phyloP scores from a whole-genome alignment of 2,329 filamentous ascomycete genomes.

The Trichoderma koningii region DNA sequence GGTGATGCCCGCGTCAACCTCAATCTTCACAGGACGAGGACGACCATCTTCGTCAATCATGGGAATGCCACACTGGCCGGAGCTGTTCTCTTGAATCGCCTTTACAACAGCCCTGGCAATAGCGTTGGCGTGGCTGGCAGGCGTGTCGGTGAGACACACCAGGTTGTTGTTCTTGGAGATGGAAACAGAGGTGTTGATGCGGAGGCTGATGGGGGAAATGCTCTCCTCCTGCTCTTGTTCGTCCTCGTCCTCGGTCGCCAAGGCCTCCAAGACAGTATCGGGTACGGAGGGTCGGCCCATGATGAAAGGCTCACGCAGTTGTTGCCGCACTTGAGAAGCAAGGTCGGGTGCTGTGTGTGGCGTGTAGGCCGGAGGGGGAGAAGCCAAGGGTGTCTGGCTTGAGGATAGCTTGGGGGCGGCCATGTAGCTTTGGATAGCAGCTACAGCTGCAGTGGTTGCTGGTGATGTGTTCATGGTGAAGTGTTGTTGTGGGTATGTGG shows the following conservation, averaged over 20 bases:
- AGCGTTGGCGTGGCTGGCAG: conserved; percentile 44
- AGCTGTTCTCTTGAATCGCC: conserved; percentile 47
- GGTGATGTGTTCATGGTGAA: conserved; percentile 24
- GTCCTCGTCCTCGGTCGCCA: conserved; percentile 25
- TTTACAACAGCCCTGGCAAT: conserved; percentile 50
- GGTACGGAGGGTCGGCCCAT: conserved; percentile 24
- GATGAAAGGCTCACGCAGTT: conserved; percentile 22
- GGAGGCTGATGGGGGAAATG: conserved; percentile 47
- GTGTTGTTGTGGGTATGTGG: neutral
- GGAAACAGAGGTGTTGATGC: conserved; percentile 51
- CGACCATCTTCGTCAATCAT: conserved; percentile 51
- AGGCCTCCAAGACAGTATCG: neutral
- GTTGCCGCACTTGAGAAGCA: conserved; percentile 28
- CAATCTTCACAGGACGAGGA: conserved; percentile 46
- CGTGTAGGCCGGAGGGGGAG: conserved; percentile 40
- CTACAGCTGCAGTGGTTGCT: neutral
- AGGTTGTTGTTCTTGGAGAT: conserved; percentile 54
- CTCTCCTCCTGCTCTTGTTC: conserved; percentile 33
- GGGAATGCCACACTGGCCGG: conserved; percentile 44
- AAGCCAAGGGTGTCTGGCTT: conserved; percentile 11
- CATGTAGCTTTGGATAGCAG: neutral
- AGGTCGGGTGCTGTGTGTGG: conserved; percentile 30
- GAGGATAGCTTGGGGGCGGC: conserved; percentile 32
- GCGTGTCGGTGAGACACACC: conserved; percentile 46
- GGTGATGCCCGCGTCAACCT: conserved; percentile 50